Evolutionary conservation across 805 yeast species (phyloP).

Genomic region (Lipomyces mesembrius): DNA sequence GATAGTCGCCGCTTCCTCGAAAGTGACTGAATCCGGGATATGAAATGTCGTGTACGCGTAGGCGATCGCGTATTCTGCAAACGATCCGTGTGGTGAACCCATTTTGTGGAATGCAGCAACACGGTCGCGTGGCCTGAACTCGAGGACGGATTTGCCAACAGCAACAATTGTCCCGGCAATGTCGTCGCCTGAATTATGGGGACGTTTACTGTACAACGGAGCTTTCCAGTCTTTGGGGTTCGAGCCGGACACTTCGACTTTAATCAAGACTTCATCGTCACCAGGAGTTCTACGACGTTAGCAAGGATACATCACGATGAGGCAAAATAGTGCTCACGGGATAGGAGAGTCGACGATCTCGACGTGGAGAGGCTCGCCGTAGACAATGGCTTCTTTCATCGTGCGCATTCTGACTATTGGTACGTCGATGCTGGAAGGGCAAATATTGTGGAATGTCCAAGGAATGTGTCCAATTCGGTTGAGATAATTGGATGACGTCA

Average conservation of each 20-base stretch:
- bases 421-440: not conserved
- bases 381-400: slow-evolving; percentile 20
- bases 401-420: not conserved
- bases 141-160: slow-evolving; percentile 27
- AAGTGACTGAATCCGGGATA: slow-evolving; percentile 27
- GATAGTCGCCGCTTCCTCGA: slow-evolving; percentile 32
- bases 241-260: slow-evolving; percentile 32
- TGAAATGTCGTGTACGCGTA: slow-evolving; percentile 25
- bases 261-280: slow-evolving; percentile 27
- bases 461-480: too few species aligned
- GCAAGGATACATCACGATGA: too few species aligned
- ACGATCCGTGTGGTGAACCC: slow-evolving; percentile 26
- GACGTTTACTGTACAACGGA: slow-evolving; percentile 5
- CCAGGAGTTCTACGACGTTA: slow-evolving; percentile 23
- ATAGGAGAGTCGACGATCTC: slow-evolving; percentile 9
- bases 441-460: too few species aligned
- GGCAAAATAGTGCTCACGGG: too few species aligned
- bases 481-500: too few species aligned
- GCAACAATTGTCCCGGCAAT: slow-evolving; percentile 30
- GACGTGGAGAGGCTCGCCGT: not conserved
- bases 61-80: slow-evolving; percentile 32
- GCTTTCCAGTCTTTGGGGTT: slow-evolving; percentile 37
- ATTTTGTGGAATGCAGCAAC: slow-evolving; percentile 35
- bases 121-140: slow-evolving; percentile 28
- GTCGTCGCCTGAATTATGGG: slow-evolving; percentile 33